Evolutionary conservation across 2,329 filamentous ascomycete genomes (phyloP), one percentile per base, ranked within the genome.

Genomic region (Diplodia sapinea): DNA sequence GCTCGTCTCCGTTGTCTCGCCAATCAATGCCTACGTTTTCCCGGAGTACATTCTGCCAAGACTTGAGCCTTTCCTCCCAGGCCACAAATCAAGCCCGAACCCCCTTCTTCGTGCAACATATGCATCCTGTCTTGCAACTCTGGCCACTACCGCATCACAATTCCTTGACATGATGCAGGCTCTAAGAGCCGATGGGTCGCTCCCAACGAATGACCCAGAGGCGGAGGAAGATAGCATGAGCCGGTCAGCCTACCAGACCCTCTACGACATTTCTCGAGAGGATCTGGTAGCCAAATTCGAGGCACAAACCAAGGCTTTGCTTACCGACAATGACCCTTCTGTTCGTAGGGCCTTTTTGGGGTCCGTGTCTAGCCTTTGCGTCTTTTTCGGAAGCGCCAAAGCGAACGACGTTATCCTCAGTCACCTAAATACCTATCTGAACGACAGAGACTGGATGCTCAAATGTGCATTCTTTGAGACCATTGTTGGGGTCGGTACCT

Each of bases 391-490:
- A 3, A 94, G 91, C 69, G 86, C 89, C n/a, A 91, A 93, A 74
- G 91, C 94, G 1, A 97, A 96, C 76, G 95, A 99, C 75, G 92
- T 99, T n/a, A 89, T 99, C 17, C 82, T 99, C 26, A 96, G 93
- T 38, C 95, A 99, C 80, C 83, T 99, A 33, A 98, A 98, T 75
- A 99, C 95, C 0, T 99, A 99, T 74, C 82, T 99, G 9, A 99
- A 99, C 72, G 95, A 98, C 73, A 88, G 91, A 51, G 94, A 99
- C 76, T 99, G 95, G 95, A 93, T 93, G 77, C 82, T 99, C 38
- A 97, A 97, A 78, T 97, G 93, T 73, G 93, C 94, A 2, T 98
- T 98, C 76, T 97, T 99, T 74, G 94, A 97, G 74, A 92, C 93
- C 0, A 93, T 98, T 31, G 92, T 98, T 17, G 94, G 94, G 3